A percentile compares a stretch with the other conserved stretches of the same genome.
phyloP scores from a whole-genome alignment of 2,329 filamentous ascomycete genomes.

The Trichophyton equinum region DNA sequence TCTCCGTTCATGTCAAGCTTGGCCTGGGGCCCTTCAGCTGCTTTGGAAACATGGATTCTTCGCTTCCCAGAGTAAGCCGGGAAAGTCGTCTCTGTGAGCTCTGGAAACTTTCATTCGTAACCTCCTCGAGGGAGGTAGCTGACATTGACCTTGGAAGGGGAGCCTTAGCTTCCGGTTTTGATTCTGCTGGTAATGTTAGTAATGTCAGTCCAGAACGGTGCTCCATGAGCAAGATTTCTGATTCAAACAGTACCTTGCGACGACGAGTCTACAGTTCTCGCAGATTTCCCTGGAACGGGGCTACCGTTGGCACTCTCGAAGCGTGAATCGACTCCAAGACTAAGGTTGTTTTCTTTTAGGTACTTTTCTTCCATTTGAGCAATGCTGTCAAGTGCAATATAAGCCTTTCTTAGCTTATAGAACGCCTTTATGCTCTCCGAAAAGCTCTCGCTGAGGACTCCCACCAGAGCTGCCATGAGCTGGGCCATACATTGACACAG shows the following conservation, averaged over 20 bases:
- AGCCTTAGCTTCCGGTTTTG: background rate
- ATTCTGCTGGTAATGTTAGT: background rate
- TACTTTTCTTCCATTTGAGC: constrained; percentile 59
- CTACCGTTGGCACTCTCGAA: background rate
- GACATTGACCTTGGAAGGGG: background rate
- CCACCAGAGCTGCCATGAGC: constrained; percentile 78
- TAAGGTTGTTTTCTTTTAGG: constrained; percentile 20
- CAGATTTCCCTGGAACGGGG: background rate
- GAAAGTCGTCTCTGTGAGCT: background rate
- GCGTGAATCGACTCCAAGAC: background rate
- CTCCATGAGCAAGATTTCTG: background rate
- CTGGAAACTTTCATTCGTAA: background rate
- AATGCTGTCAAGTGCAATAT: constrained; percentile 66
- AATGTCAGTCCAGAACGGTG: background rate
- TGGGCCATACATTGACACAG: constrained; percentile 75
- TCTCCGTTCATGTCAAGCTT: constrained; percentile 26
- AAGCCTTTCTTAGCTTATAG: constrained; percentile 84
- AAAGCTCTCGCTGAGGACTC: constrained; percentile 80
- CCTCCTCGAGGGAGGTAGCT: background rate
- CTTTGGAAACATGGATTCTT: background rate
- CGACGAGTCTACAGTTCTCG: background rate
- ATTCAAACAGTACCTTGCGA: background rate
- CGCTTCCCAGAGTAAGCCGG: background rate
- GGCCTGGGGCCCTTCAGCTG: background rate
- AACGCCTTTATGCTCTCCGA: constrained; percentile 86